Evolutionary conservation across 2,329 filamentous ascomycete species (phyloP).

Genomic region (Davidsoniella virescens): DNA sequence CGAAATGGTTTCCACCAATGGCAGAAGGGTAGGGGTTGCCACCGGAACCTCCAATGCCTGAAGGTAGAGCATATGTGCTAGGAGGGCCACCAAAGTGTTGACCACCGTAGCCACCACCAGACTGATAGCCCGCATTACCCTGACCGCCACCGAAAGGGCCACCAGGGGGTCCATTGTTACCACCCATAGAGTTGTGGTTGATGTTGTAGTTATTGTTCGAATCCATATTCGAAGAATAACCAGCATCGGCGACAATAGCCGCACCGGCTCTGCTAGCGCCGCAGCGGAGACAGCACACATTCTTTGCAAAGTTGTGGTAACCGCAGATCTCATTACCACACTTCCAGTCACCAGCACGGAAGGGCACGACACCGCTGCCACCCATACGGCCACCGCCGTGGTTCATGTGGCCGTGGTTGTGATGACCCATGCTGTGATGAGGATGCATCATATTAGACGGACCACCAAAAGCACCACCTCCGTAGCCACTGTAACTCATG

Average conservation of each 20-base stretch:
- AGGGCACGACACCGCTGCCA: conserved; percentile 75
- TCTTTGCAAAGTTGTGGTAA: conserved; percentile 99
- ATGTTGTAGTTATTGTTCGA: conserved; percentile 42
- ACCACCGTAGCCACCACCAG: conserved; percentile 35
- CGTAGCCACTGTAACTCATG: conserved; percentile 45
- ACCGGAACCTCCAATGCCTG: conserved; percentile 57
- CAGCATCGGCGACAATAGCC: conserved; percentile 84
- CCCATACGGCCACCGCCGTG: conserved; percentile 55
- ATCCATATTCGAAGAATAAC: conserved; percentile 82
- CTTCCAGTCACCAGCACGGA: conserved; percentile 98
- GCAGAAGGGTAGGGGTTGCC: conserved; percentile 68
- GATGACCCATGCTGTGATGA: conserved; percentile 29
- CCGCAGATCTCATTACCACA: conserved; percentile 93
- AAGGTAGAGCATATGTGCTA: conserved; percentile 78
- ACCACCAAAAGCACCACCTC: conserved; percentile 45
- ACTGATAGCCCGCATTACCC: conserved; percentile 34
- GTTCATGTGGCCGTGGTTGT: conserved; percentile 30
- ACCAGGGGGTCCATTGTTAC: conserved; percentile 34
- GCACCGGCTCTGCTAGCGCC: conserved; percentile 88
- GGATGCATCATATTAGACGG: conserved; percentile 55
- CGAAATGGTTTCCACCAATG: conserved; percentile 54
- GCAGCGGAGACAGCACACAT: conserved; percentile 91
- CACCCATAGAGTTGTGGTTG: conserved; percentile 21
- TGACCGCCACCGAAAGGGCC: conserved; percentile 6
- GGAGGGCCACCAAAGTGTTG: conserved; percentile 68